These are phyloP conservation scores for Fusarium pseudocircinatum DNA, from an alignment of 2,329 filamentous ascomycete species.

Conservation along the genomic window DNA sequence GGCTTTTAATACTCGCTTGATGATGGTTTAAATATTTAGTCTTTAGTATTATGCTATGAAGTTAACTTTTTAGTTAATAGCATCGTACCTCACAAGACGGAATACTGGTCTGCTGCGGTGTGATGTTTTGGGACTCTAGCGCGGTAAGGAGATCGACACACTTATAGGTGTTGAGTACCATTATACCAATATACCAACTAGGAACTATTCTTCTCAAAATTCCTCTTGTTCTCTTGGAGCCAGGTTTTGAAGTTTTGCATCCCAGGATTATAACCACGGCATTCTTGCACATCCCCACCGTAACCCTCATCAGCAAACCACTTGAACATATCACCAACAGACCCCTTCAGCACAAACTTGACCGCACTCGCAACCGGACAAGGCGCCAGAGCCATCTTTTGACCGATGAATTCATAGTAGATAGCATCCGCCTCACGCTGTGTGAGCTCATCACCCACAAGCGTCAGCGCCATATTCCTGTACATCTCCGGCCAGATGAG, in stretches of 20 bases:
- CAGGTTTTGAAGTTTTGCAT: conserved; percentile 23
- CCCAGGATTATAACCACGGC: neutral
- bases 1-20: neutral
- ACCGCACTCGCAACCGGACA: conserved; percentile 18
- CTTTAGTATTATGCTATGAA: too few relatives aligned
- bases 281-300: conserved; percentile 19
- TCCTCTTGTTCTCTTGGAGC: neutral
- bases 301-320: conserved; percentile 33
- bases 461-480: conserved; percentile 3
- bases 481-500: conserved; percentile 48
- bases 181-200: too few relatives aligned
- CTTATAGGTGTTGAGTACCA: too few relatives aligned
- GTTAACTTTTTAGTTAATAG: rapidly evolving
- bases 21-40: too few relatives aligned
- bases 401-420: neutral
- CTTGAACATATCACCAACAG: conserved; percentile 25
- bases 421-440: conserved; percentile 21
- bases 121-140: too few relatives aligned
- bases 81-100: too few relatives aligned
- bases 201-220: neutral
- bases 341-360: conserved; percentile 18
- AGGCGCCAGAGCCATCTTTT: conserved; percentile 13
- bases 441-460: conserved; percentile 30
- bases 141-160: too few relatives aligned
- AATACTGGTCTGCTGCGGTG: too few relatives aligned